phyloP scores from a whole-genome alignment of 148 eudicot genomes.

The Arbutus unedo region DNA sequence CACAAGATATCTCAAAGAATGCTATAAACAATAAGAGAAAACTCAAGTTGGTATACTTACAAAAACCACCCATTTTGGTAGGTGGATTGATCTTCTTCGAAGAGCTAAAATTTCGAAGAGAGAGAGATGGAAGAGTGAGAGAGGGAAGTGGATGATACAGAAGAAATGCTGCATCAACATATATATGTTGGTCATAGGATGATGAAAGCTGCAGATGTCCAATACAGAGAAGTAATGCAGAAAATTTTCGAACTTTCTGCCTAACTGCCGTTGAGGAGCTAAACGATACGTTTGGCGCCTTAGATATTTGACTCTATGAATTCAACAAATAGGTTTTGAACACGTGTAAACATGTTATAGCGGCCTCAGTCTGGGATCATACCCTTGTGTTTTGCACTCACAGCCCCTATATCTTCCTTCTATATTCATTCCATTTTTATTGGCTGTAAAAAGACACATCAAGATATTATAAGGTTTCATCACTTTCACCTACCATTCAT shows the following conservation, averaged over 20 bases:
- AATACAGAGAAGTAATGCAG: constrained; percentile 12
- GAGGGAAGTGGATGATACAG: constrained; percentile 10
- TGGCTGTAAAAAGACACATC: too few relatives aligned
- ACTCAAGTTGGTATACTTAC: constrained; percentile 29
- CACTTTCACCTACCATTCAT: not conserved
- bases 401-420: not conserved
- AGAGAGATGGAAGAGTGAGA: constrained; percentile 7
- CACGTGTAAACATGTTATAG: constrained; percentile 28
- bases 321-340: constrained; percentile 18
- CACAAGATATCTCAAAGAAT: constrained; percentile 24
- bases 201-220: constrained; percentile 9
- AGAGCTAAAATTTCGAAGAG: constrained; percentile 4
- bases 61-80: constrained; percentile 33
- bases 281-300: constrained; percentile 52
- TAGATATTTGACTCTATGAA: constrained; percentile 33
- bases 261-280: constrained; percentile 64
- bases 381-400: not conserved
- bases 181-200: constrained; percentile 1
- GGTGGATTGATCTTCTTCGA: constrained; percentile 3
- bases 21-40: constrained; percentile 35
- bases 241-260: constrained; percentile 32
- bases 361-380: not conserved
- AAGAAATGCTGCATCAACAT: not conserved
- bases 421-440: too few relatives aligned
- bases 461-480: too few relatives aligned